phyloP scores from a whole-genome alignment of 2,329 filamentous ascomycete genomes.

The Pseudogymnoascus sp. region DNA sequence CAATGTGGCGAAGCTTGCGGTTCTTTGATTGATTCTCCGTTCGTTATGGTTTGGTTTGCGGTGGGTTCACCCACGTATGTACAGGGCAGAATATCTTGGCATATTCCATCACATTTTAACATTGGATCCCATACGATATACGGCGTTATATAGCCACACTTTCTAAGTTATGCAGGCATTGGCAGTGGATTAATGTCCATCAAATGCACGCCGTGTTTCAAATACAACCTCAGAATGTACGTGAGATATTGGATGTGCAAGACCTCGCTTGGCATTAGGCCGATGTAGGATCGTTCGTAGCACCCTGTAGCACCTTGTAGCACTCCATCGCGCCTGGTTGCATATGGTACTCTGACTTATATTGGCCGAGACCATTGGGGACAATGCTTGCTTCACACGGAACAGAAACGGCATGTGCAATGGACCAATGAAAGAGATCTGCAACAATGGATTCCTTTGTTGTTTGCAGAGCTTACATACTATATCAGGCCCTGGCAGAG shows the following conservation, averaged over 20 bases:
- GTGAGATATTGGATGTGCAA: not conserved
- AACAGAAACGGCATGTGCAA: not conserved
- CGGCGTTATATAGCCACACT: not conserved
- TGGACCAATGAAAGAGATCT: not conserved
- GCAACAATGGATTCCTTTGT: not conserved
- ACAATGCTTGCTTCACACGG: not conserved
- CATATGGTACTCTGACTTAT: not conserved
- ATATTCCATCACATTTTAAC: not conserved
- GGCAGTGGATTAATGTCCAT: not conserved
- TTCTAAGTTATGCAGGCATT: not conserved
- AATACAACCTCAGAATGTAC: not conserved
- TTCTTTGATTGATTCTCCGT: not conserved
- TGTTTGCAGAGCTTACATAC: not conserved
- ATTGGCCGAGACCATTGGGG: not conserved
- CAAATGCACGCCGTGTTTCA: not conserved
- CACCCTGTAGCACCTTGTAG: not conserved
- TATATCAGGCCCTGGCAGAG: not conserved
- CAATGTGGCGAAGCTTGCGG: conserved; percentile 4
- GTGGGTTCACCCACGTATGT: not conserved
- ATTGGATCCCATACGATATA: not conserved
- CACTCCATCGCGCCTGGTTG: not conserved
- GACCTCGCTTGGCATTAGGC: not conserved
- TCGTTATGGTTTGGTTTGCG: not conserved
- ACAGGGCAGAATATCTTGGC: not conserved
- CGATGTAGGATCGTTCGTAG: not conserved